Evolutionary conservation across 768 basidiomycete species (phyloP), one percentile per base, ranked within the genome.

Genomic region (Lyophyllum decastes): DNA sequence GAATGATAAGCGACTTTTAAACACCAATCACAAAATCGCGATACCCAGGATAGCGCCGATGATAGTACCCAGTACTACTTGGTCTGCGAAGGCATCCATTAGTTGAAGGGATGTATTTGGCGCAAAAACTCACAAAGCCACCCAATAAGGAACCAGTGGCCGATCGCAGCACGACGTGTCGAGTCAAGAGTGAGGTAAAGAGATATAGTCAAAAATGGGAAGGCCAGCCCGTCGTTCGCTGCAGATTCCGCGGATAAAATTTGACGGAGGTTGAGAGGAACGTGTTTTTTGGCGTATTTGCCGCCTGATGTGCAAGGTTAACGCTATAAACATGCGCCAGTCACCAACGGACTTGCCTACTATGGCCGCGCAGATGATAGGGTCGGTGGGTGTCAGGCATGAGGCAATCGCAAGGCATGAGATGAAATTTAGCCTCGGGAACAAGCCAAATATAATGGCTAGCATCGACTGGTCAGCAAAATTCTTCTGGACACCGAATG

Each of bases 211-310:
- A 98, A 78, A 70, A 98, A 98, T 0, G 95, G 95, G 70, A 95
- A 97, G 1, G 95, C 94, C 14, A 98, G 81, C 1, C 97, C 97
- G 64, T 98, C 97, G 71, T 99, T 99, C 7, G 92, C 88, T 0
- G 95, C 97, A 5, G 91, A 92, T 72, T 98, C 96, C 0, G 92
- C 93, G 0, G 90, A 83, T 7, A 97, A 77, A 43, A 97, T 80
- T 22, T 85, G 88, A 26, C 95, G 85, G 22, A 98, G 78, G 52
- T 92, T 88, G 5, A 74, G 60, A 4, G 90, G 89, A 4, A 93
- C 90, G 64, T 92, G 82, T 55, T 79, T 82, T 14, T 76, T 71
- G 0, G 91, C 90, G 61, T 82, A 93, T 58, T 79, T 85, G 0
- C 91, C 90, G 10, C 87, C 89, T 90, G 45, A 30, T 49, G 34